Conservation (phyloP, 495 filamentous ascomycete genomes). For the Cercophora samala region DNA sequence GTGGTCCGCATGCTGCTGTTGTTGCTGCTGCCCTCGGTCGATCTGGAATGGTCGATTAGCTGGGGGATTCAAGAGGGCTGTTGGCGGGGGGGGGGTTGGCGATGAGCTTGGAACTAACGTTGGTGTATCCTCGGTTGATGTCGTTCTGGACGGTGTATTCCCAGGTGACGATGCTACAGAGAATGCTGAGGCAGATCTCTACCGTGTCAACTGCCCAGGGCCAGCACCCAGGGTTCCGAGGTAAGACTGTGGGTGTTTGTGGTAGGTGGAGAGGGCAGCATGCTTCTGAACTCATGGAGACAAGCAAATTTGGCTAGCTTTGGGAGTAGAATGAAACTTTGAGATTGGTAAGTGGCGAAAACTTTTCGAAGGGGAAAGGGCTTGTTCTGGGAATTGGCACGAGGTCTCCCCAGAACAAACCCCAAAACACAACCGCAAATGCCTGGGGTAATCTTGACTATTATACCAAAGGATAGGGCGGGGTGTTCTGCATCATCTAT, state of each 20-base stretch:
- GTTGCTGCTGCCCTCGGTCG: slow-evolving; percentile 3
- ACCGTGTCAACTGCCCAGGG: slow-evolving; percentile 14
- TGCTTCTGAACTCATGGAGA: slow-evolving; percentile 19
- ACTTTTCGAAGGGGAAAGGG: neutral
- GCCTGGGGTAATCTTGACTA: neutral
- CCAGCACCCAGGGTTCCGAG: slow-evolving; percentile 2
- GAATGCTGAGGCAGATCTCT: slow-evolving; percentile 22
- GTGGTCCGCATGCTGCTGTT: neutral
- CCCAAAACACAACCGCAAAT: neutral
- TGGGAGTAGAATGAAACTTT: neutral
- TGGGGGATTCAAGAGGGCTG: slow-evolving; percentile 10
- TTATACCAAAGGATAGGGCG: neutral
- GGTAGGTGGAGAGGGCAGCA: slow-evolving; percentile 16
- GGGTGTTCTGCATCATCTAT: neutral
- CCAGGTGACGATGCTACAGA: slow-evolving; percentile 31
- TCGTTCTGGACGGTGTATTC: slow-evolving; percentile 24
- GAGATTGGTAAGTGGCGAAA: neutral
- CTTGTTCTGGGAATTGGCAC: neutral
- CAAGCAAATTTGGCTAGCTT: neutral
- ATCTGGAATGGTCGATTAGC: neutral
- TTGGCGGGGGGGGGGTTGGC: no score
- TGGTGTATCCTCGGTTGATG: neutral
- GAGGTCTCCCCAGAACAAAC: neutral
- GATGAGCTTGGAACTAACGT: slow-evolving; percentile 18
- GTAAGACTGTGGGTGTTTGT: neutral